Evolutionary conservation across 192 early-diverging fungal genomes (phyloP).

Genomic region (Gryganskiella cystojenkinii): DNA sequence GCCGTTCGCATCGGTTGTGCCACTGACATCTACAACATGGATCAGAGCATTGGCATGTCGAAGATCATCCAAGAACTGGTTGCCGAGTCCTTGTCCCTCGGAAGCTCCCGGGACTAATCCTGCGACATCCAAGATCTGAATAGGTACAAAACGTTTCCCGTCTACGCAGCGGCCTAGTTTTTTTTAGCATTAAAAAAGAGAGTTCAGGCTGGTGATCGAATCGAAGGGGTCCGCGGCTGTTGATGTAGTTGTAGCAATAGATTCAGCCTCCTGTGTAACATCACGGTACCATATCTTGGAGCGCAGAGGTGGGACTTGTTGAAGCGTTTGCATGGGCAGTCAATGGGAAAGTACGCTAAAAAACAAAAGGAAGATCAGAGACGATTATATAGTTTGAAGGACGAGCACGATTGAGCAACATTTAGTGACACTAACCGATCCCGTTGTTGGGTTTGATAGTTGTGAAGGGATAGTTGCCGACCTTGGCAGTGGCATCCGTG

Average conservation of each 20-base stretch:
- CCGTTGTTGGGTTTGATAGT: constrained; percentile 89
- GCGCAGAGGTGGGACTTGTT: constrained; percentile 65
- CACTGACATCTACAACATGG: constrained; percentile 88
- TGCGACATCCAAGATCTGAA: constrained; percentile 84
- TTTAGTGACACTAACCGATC: too few species aligned
- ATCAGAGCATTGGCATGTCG: constrained; percentile 81
- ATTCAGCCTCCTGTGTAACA: neutral
- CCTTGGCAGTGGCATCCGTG: constrained; percentile 85
- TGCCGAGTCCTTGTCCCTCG: constrained; percentile 78
- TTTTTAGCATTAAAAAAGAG: neutral
- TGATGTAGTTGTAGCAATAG: neutral
- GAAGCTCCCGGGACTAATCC: constrained; percentile 87
- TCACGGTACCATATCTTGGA: constrained; percentile 72
- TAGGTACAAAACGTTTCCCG: constrained; percentile 73
- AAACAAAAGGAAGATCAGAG: neutral
- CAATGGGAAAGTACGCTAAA: constrained; percentile 72
- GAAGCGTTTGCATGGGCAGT: constrained; percentile 75
- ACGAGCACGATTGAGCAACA: neutral
- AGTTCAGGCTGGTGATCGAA: neutral
- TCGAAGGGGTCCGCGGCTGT: neutral
- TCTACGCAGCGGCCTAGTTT: constrained; percentile 68
- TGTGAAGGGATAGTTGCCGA: constrained; percentile 87
- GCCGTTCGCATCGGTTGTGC: constrained; percentile 82
- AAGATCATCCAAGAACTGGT: constrained; percentile 86
- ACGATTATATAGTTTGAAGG: neutral